Conservation (phyloP, 257 asterid genomes). For the Linaria vulgaris region DNA sequence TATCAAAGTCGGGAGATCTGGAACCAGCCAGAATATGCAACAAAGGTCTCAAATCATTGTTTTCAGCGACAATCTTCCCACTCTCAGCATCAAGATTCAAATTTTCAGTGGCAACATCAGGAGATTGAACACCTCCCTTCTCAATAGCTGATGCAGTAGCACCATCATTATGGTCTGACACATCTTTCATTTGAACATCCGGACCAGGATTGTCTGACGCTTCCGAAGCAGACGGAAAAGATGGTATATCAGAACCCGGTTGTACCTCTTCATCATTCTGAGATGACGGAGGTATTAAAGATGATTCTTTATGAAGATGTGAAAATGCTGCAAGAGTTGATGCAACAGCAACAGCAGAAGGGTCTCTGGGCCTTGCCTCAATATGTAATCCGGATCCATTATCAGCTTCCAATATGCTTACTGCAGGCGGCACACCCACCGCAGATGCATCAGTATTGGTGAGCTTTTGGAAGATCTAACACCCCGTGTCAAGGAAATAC, state of each 20-base stretch:
- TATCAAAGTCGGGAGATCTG: slow-evolving; percentile 50
- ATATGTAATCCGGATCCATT: slow-evolving; percentile 62
- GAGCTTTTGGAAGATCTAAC: slow-evolving; percentile 74
- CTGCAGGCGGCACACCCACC: slow-evolving; percentile 46
- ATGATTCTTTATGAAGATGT: slow-evolving; percentile 46
- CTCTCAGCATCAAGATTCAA: slow-evolving; percentile 46
- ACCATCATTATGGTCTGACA: slow-evolving; percentile 47
- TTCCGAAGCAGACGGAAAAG: slow-evolving; percentile 64
- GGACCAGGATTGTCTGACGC: slow-evolving; percentile 46
- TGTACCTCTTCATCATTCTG: slow-evolving; percentile 47
- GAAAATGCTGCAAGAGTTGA: slow-evolving; percentile 75
- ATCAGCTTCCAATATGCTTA: slow-evolving; percentile 69
- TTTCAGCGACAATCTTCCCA: slow-evolving; percentile 48
- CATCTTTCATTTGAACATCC: slow-evolving; percentile 60
- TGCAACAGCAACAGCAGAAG: slow-evolving; percentile 74
- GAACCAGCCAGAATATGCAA: slow-evolving; percentile 52
- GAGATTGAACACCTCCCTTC: slow-evolving; percentile 44
- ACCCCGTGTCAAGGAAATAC: slow-evolving; percentile 46
- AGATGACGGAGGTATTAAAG: slow-evolving; percentile 58
- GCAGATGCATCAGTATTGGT: slow-evolving; percentile 38
- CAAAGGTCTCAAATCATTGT: slow-evolving; percentile 54
- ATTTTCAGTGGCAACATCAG: slow-evolving; percentile 43
- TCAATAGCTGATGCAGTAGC: slow-evolving; percentile 39
- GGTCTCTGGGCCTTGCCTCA: slow-evolving; percentile 73
- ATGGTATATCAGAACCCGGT: slow-evolving; percentile 52